Evolutionary conservation across 2,329 filamentous ascomycete genomes (phyloP), one percentile per base, ranked within the genome.

Genomic region (Xylaria sp.): DNA sequence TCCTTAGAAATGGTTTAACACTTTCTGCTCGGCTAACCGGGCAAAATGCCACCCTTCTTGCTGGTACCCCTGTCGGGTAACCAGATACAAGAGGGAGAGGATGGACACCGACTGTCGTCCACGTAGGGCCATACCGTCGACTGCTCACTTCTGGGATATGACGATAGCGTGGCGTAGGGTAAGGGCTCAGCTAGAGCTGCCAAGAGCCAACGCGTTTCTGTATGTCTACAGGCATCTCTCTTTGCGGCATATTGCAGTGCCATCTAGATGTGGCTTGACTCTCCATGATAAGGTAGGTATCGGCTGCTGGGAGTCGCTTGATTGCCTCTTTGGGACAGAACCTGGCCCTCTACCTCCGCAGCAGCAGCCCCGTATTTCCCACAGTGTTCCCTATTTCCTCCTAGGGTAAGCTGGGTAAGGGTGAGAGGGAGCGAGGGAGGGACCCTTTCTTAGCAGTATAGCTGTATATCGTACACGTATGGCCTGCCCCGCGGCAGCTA

Each of bases 11-110:
- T 57, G 23, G 51, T 23, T 43, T 64, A 31, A 31, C 62, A 31
- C 33, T 63, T 60, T 49, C 56, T 60, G 39, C 54, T 66, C 62
- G 67, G 64, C 63, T 69, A 62, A 67, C 55, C 63, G 63, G 67
- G 67, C 67, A 59, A 66, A 69, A 63, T 69, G 55, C 57, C 54
- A 56, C 55, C 57, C 58, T 66, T 66, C 28, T 20, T 43, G 59
- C 15, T 52, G 57, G 54, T 51, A 69, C 54, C 18, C 13, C 18
- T 43, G 25, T 25, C 41, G 56, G 23, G 43, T 58, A 43, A n/a
- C 20, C 28, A 58, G 28, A 28, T 31, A 60, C 5, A 49, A 36
- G 39, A 56, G n/a, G 28, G 13, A 33, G 31, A 33, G 31, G 31
- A 55, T 20, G 15, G 28, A 43, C 18, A 41, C 33, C 51, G 23